A percentile compares a stretch with the other conserved stretches of the same genome.
Conservation (phyloP, 345 rosid species). For the Sapria himalayana region DNA sequence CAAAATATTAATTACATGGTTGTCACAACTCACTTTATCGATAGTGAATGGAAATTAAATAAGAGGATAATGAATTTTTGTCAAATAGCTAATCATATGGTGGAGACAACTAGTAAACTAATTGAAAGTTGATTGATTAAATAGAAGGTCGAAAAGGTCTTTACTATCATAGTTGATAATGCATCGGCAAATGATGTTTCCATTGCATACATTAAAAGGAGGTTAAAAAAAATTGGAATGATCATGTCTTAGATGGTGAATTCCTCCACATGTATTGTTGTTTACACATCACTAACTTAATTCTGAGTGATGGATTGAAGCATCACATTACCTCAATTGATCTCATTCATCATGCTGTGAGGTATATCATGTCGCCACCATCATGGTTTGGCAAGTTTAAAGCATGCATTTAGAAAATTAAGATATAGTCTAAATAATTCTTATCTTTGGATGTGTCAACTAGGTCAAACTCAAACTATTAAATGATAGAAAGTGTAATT, state of each 20-base stretch:
- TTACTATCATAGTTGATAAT: constrained; percentile 9
- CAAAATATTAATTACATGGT: too few relatives aligned
- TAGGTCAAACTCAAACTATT: constrained; percentile 11
- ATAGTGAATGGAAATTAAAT: constrained; percentile 15
- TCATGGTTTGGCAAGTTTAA: constrained; percentile 9
- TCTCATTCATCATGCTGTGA: constrained; percentile 9
- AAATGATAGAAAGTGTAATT: constrained; percentile 11
- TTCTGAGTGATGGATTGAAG: constrained; percentile 12
- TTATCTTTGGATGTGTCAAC: constrained; percentile 10
- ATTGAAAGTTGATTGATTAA: constrained; percentile 11
- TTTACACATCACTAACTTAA: constrained; percentile 8
- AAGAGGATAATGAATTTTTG: constrained; percentile 12
- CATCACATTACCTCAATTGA: constrained; percentile 8
- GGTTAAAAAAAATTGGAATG: constrained; percentile 8
- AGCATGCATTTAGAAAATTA: constrained; percentile 10
- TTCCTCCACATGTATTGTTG: constrained; percentile 9
- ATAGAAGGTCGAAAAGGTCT: constrained; percentile 16
- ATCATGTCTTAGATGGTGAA: constrained; percentile 9
- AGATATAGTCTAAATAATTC: constrained; percentile 8
- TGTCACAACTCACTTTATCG: constrained; percentile 10
- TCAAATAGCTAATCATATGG: too few relatives aligned
- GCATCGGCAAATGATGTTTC: constrained; percentile 6
- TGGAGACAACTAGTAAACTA: too few relatives aligned
- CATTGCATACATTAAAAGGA: constrained; percentile 10
- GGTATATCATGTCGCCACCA: constrained; percentile 12